Evolutionary conservation across 192 early-diverging fungal species (phyloP).

Genomic region (Phlyctochytrium arcticum): DNA sequence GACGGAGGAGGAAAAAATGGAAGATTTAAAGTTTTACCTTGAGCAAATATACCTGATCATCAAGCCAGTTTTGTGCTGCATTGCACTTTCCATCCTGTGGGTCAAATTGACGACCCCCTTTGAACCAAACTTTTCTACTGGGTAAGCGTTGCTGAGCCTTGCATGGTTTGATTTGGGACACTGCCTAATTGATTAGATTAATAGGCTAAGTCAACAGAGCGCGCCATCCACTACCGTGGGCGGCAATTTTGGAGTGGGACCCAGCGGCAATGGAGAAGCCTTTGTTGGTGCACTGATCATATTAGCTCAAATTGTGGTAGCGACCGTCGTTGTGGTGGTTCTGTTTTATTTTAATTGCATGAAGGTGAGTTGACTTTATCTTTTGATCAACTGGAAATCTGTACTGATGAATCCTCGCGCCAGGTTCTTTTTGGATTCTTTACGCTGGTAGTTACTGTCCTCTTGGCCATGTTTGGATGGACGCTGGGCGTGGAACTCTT

Average conservation of each 20-base stretch:
- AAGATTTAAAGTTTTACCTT: conserved; percentile 76
- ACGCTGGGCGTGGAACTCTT: conserved; percentile 45
- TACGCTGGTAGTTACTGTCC: conserved; percentile 60
- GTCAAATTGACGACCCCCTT: conserved; percentile 64
- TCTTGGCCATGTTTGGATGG: conserved; percentile 78
- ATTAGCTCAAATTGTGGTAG: conserved; percentile 72
- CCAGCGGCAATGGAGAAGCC: conserved; percentile 6
- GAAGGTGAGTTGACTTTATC: conserved; percentile 48
- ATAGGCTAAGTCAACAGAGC: not conserved
- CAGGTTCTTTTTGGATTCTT: conserved; percentile 72
- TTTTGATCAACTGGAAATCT: not conserved
- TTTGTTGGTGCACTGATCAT: conserved; percentile 65
- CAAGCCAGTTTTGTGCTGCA: conserved; percentile 74
- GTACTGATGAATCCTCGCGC: not conserved
- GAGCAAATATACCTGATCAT: conserved; percentile 75
- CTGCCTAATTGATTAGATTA: not conserved
- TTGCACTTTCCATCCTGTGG: conserved; percentile 77
- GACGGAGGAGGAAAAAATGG: conserved; percentile 50
- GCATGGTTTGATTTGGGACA: not conserved
- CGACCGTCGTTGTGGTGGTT: conserved; percentile 70
- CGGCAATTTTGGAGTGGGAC: conserved; percentile 15
- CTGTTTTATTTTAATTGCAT: conserved; percentile 74
- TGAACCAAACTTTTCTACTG: conserved; percentile 48
- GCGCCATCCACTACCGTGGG: conserved; percentile 9
- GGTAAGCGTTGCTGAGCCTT: not conserved